Evolutionary conservation across 768 basidiomycete species (phyloP), one percentile per base, ranked within the genome.

Genomic region (Lyophyllum semitale): DNA sequence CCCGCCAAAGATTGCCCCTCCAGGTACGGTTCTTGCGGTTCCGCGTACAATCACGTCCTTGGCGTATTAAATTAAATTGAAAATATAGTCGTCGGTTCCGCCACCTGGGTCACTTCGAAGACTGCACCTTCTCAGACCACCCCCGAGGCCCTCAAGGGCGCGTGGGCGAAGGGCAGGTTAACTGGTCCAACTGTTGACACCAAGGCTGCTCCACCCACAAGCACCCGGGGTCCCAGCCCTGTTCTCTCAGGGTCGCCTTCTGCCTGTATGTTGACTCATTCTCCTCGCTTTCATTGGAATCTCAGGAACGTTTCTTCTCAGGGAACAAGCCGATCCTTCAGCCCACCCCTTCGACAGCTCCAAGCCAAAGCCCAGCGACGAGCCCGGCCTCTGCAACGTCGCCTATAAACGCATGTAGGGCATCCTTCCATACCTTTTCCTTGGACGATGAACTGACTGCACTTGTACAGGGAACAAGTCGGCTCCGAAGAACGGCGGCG

Each of bases 71-170:
- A n/a, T n/a, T n/a, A n/a, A n/a, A n/a, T n/a, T n/a, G n/a, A 38
- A n/a, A n/a, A 38, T 29, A 17, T 49, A 76, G 77, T 77, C 13
- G 72, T 74, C 33, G 77, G 77, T 20, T 78, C 76, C 8, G 55
- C 35, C 23, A 50, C 40, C 15, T 50, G 44, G 44, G 26, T 52
- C 3, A 46, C 20, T 25, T 41, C 38, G 20, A 63, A 63, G 43
- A 37, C 29, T 12, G 51, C 43, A 8, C 48, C 57, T 4, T 7
- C 48, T 4, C 50, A 42, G 53, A 25, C 45, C 58, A 48, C 55
- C 49, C 23, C 57, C 33, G 17, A 53, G 41, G 51, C 40, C 6
- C 54, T 45, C 38, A 58, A 57, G 42, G 55, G 52, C 8, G 66
- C 66, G 0, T 69, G 68, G 66, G 59, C 58, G 17, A 59, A 55